A percentile compares a stretch with the other conserved stretches of the same genome.
These are phyloP conservation scores for Cochlearia excelsa DNA, from an alignment of 345 rosid species.

Conservation along the genomic window DNA sequence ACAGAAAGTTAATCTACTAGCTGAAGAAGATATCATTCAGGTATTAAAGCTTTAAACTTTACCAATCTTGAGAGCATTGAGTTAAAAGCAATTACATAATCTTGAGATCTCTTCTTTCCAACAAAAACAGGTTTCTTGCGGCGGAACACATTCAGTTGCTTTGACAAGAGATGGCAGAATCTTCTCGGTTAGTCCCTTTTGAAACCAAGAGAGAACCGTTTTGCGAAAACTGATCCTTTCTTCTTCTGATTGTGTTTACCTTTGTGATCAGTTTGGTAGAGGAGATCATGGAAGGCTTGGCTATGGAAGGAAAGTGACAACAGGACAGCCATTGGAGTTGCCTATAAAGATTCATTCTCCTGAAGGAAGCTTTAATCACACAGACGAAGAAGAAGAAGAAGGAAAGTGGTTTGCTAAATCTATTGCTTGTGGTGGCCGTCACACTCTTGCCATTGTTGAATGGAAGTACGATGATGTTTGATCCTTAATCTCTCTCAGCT, in stretches of 20 bases:
- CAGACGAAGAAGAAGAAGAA: slow-evolving; percentile 43
- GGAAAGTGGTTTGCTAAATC: slow-evolving; percentile 73
- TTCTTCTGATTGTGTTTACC: slow-evolving; percentile 6
- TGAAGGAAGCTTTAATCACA: slow-evolving; percentile 26
- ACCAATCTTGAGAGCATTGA: background rate
- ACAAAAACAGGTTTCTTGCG: slow-evolving; percentile 74
- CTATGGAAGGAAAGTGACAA: slow-evolving; percentile 80
- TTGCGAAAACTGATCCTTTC: background rate
- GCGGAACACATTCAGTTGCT: slow-evolving; percentile 98
- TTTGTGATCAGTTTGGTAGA: slow-evolving; percentile 71
- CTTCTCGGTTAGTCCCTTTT: slow-evolving; percentile 66
- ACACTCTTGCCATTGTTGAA: slow-evolving; percentile 75
- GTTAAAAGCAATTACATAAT: no score
- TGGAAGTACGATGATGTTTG: slow-evolving; percentile 47
- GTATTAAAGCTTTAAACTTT: slow-evolving; percentile 27
- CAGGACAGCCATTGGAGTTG: slow-evolving; percentile 90
- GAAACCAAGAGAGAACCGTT: background rate
- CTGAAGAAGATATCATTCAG: slow-evolving; percentile 82
- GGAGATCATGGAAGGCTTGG: slow-evolving; percentile 98
- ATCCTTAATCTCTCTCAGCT: slow-evolving; percentile 6
- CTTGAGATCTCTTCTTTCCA: slow-evolving; percentile 9
- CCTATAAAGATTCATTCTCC: slow-evolving; percentile 66
- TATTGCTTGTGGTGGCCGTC: slow-evolving; percentile 95
- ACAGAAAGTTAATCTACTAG: slow-evolving; percentile 80
- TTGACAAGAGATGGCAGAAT: slow-evolving; percentile 81